These are phyloP conservation scores for Pseudogymnoascus destructans DNA, from an alignment of 2,329 filamentous ascomycete species.

Conservation along the genomic window DNA sequence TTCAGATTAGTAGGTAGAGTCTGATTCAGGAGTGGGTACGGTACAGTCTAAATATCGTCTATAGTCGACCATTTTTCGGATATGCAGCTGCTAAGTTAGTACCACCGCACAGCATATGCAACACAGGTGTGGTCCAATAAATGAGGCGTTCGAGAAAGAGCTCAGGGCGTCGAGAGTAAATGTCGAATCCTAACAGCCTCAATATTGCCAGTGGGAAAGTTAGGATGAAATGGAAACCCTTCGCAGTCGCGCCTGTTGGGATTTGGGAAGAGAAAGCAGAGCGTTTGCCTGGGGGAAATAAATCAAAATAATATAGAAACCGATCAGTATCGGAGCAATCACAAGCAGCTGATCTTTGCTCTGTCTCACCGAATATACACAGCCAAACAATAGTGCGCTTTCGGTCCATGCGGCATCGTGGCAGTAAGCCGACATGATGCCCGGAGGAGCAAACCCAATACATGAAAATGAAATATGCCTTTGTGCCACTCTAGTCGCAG, in stretches of 20 bases:
- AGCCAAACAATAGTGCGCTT: neutral
- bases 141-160: neutral
- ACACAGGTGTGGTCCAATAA: neutral
- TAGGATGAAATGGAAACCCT: neutral
- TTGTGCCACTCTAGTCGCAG: neutral
- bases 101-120: neutral
- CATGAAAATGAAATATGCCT: neutral
- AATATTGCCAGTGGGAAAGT: neutral
- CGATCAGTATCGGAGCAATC: neutral
- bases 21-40: neutral
- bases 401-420: neutral
- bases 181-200: neutral
- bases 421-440: neutral
- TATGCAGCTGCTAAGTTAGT: neutral
- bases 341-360: slow-evolving; percentile 1
- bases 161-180: neutral
- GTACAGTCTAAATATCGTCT: slow-evolving; percentile 4
- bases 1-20: neutral
- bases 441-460: neutral
- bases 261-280: neutral
- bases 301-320: neutral
- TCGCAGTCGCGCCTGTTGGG: neutral
- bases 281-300: neutral
- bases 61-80: slow-evolving; percentile 1
- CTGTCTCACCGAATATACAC: slow-evolving; percentile 1